Percentiles rank a stretch among this genome's conserved stretches.
These are phyloP conservation scores for Takakia lepidozioides DNA, from an alignment of 225 moss, liverwort and hornwort genomes.

Conservation along the genomic window DNA sequence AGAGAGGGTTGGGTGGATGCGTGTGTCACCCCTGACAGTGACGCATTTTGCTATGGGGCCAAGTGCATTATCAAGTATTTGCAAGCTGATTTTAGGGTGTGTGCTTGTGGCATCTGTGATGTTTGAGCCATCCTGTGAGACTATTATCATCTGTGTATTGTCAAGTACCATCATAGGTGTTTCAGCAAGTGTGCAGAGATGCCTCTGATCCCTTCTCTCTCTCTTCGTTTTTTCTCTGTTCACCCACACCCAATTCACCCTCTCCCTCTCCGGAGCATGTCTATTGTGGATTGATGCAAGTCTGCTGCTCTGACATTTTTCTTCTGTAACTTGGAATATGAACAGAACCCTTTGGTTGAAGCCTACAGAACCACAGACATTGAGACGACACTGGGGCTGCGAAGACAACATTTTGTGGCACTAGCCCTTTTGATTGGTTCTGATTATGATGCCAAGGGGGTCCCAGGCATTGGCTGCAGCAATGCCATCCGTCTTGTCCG, in stretches of 20 bases:
- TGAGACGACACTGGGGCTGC: slow-evolving; percentile 18
- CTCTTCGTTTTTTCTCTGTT: no score
- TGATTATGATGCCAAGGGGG: slow-evolving; percentile 38
- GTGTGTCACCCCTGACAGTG: slow-evolving; percentile 47
- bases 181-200: no score
- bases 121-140: no score
- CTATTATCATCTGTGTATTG: no score
- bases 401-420: slow-evolving; percentile 30
- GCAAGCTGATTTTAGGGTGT: slow-evolving; percentile 18
- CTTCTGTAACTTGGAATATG: neutral
- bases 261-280: no score
- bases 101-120: neutral
- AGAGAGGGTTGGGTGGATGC: slow-evolving; percentile 36
- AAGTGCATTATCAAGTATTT: slow-evolving; percentile 30
- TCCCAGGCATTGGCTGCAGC: slow-evolving; percentile 28
- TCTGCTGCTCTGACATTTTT: neutral
- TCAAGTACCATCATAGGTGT: no score
- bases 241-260: no score
- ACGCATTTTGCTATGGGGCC: slow-evolving; percentile 42
- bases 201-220: no score
- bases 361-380: slow-evolving; percentile 22
- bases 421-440: slow-evolving; percentile 46
- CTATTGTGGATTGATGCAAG: no score
- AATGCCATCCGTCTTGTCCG: slow-evolving; percentile 28
- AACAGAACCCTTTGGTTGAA: slow-evolving; percentile 31